Evolutionary conservation across 1,284 basidiomycete species (phyloP).

Genomic region (Macrocystidia cucumis): DNA sequence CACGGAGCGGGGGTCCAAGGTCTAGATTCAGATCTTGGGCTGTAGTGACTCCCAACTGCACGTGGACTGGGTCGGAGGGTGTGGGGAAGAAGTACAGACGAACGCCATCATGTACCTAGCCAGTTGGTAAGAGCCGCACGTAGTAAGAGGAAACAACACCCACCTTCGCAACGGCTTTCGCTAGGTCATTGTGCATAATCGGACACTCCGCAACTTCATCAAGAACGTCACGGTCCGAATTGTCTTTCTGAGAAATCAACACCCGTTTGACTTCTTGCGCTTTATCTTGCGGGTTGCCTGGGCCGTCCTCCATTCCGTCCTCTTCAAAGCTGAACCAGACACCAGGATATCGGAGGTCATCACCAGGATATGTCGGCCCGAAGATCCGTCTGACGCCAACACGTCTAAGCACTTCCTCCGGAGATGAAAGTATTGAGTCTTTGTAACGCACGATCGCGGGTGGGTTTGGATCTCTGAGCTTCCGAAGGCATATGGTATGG

Average conservation of each 20-base stretch:
- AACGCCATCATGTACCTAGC: constrained; percentile 68
- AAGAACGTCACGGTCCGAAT: constrained; percentile 55
- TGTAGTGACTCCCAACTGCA: constrained; percentile 74
- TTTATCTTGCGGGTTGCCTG: constrained; percentile 45
- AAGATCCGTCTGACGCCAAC: constrained; percentile 68
- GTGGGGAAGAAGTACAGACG: constrained; percentile 59
- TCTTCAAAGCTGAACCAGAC: constrained; percentile 77
- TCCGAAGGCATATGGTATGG: constrained; percentile 65
- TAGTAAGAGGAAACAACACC: constrained; percentile 10
- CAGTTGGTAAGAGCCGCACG: background rate
- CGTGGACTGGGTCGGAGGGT: constrained; percentile 40
- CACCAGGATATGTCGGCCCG: constrained; percentile 80
- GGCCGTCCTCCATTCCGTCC: constrained; percentile 45
- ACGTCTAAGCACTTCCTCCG: constrained; percentile 51
- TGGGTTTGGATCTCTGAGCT: constrained; percentile 54
- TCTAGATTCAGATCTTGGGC: constrained; percentile 76
- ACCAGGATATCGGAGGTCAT: constrained; percentile 75
- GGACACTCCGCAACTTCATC: constrained; percentile 59
- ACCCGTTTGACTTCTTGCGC: constrained; percentile 70
- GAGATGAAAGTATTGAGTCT: constrained; percentile 51
- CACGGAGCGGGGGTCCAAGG: constrained; percentile 70
- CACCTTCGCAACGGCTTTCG: constrained; percentile 62
- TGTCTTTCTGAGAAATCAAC: constrained; percentile 61
- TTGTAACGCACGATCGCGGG: constrained; percentile 67
- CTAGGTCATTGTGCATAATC: constrained; percentile 64